Base-by-base conservation (phyloP, 306 rosid genomes). In the Parietaria judaica region DNA sequence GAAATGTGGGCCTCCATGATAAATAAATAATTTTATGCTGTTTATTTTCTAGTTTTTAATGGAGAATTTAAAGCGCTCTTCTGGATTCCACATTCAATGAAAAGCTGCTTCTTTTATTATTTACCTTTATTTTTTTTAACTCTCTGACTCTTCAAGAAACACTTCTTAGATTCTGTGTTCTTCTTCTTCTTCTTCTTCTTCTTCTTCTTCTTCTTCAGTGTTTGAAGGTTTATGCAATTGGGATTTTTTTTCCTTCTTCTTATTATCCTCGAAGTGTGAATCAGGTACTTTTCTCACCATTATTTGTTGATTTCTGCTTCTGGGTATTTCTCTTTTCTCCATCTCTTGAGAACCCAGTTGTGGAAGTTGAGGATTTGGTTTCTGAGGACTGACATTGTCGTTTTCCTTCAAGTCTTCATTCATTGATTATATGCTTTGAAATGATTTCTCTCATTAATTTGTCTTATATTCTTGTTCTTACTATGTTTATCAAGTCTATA, bases 51-150 rank as follows among this genome's bases (percentile, higher is more conserved):
- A 13, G 4, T 38, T 46, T 10, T 49, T 11, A 54, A 31, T 41
- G 45, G 45, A 41, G 45, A 41, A 41, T 41, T 41, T 41, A 41
- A 41, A 38, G 58, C 61, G 76, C 75, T 72, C 51, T 66, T 72
- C 76, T 76, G 74, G 70, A 73, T 67, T 74, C 72, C 73, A 60
- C 78, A 63, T 60, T 49, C 15, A 52, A 14, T 31, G 38, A 52
- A 49, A 9, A 57, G 61, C 14, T 46, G 49, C 55, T 48, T 64
- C 64, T 61, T 11, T 36, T 36, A 10, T 5, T 12, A 11, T 13
- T 51, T 13, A 15, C 14, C 31, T 16, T 14, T 41, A 41, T 41
- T 41, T 5, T 41, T 41, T 8, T 5, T 4, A 9, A 38, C 58
- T 63, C 56, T 38, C 67, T 66, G 61, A 60, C 41, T n/a, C 39